These are phyloP conservation scores for Flaveria brownii DNA, from an alignment of 129 eudicot genomes.

Conservation along the genomic window DNA sequence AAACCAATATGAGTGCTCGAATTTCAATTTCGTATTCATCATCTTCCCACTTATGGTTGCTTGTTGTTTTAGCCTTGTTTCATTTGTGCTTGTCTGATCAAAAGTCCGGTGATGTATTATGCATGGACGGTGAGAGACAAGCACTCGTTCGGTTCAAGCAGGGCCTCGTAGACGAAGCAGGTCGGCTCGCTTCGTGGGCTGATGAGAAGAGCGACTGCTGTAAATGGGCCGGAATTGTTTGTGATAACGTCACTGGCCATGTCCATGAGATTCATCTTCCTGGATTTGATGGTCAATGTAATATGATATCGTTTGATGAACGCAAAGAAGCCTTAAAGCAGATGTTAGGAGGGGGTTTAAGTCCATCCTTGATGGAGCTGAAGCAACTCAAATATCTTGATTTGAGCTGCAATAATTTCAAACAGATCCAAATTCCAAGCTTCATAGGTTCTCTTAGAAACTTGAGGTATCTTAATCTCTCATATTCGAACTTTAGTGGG, in stretches of 20 bases:
- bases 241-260: slow-evolving; percentile 31
- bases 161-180: slow-evolving; percentile 16
- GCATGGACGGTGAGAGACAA: slow-evolving; percentile 16
- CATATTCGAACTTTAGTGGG: slow-evolving; percentile 15
- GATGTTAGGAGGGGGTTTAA: background rate
- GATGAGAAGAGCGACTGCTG: slow-evolving; percentile 12
- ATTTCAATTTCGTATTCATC: background rate
- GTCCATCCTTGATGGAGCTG: background rate
- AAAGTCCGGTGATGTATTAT: slow-evolving; percentile 4
- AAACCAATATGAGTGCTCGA: background rate
- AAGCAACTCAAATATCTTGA: slow-evolving; percentile 12
- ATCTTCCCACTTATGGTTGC: background rate
- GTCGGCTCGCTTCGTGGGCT: slow-evolving; percentile 34
- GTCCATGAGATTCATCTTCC: slow-evolving; percentile 12
- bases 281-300: no score
- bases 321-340: background rate
- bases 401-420: slow-evolving; percentile 22
- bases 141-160: slow-evolving; percentile 35
- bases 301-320: no score
- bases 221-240: background rate
- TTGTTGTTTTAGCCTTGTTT: background rate
- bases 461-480: slow-evolving; percentile 31
- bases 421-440: slow-evolving; percentile 17
- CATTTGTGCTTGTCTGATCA: background rate
- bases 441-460: slow-evolving; percentile 29